Base-by-base conservation (phyloP, 441 rosid genomes). In the Capsella rubella region DNA sequence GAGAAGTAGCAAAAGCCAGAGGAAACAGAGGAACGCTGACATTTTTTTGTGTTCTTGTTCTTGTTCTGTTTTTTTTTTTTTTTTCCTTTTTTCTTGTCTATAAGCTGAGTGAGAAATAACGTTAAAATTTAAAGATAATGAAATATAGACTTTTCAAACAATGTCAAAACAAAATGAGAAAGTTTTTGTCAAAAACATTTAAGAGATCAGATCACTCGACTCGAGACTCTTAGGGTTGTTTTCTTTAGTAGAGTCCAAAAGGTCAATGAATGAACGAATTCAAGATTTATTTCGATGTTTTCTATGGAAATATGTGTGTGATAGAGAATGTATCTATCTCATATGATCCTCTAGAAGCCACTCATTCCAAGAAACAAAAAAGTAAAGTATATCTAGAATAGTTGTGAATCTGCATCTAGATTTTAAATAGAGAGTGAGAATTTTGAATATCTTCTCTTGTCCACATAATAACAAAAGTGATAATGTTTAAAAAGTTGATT, bases 21-120 rank as follows among this genome's bases (percentile, higher is more conserved):
- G 32, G 7, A 75, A 60, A 50, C 65, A 66, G 56, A 75, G 79
- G 40, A 63, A 54, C 18, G 52, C 55, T 46, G 71, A 18, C 79
- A 76, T 76, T 49, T 52, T 37, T 53, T 39, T 68, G 12, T 54
- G 70, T 39, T 54, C 10, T 72, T 72, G 64, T 43, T 75, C 34
- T 75, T 75, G 57, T 43, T 59, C 25, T 21, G 25, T 60, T 52
- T 12, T 15, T 15, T 34, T 16, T 18, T 49, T 49, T 15, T 34
- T 3, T 8, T 31, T n/a, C 8, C 52, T 0, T 5, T 43, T 3
- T 0, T 15, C 37, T 34, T 34, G 8, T 34, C 10, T 21, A 21
- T 40, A 25, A 8, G 8, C 16, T 16, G 51, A 57, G 55, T 50
- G 54, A 31, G 45, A 35, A 50, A 29, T 21, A 21, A 21, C 35